These are phyloP conservation scores for Annona squamosa DNA, from an alignment of 164 flowering plant genomes.

Conservation along the genomic window DNA sequence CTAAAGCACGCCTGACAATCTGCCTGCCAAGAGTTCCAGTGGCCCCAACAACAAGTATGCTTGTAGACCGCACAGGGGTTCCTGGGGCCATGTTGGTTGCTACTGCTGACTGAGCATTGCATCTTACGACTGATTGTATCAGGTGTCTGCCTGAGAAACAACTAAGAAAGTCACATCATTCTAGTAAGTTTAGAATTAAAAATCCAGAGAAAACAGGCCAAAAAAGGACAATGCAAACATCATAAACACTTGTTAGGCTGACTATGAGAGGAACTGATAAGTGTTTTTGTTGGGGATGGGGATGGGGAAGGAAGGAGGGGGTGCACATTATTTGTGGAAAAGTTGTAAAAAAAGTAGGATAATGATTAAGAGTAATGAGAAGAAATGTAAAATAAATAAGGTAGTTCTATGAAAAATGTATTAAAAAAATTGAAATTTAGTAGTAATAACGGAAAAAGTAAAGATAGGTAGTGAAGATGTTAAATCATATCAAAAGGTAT, in stretches of 20 bases:
- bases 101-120: constrained; percentile 33
- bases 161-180: constrained; percentile 1
- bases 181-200: neutral
- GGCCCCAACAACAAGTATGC: constrained; percentile 88
- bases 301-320: too few relatives aligned
- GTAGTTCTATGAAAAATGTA: too few relatives aligned
- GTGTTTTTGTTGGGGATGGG: too few relatives aligned
- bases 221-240: neutral
- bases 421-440: too few relatives aligned
- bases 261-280: neutral
- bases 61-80: constrained; percentile 89
- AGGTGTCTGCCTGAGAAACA: constrained; percentile 25
- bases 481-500: too few relatives aligned
- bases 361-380: too few relatives aligned
- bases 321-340: too few relatives aligned
- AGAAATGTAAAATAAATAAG: too few relatives aligned
- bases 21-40: constrained; percentile 97
- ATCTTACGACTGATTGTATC: constrained; percentile 23
- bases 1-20: constrained; percentile 81
- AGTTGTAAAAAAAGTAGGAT: too few relatives aligned
- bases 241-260: neutral
- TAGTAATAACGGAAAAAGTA: too few relatives aligned
- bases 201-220: neutral
- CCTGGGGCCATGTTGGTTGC: constrained; percentile 76
- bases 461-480: too few relatives aligned